Percentiles rank a stretch among this genome's conserved stretches.
Evolutionary conservation across 1,284 basidiomycete genomes (phyloP).

Genomic region (Sporisorium reilianum): DNA sequence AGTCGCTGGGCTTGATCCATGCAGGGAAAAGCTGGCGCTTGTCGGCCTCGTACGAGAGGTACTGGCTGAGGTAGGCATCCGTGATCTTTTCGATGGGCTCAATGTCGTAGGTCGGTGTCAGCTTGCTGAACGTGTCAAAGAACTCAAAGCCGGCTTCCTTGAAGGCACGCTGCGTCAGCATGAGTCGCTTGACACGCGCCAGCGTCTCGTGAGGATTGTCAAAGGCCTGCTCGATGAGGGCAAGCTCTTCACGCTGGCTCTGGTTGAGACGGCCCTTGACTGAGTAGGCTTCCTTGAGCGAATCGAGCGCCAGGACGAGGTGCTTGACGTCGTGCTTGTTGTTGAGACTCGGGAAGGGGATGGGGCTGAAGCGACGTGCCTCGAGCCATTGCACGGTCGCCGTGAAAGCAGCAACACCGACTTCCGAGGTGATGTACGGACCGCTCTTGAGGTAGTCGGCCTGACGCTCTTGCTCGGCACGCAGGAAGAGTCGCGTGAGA

Average conservation of each 20-base stretch:
- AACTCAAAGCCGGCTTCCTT: constrained; percentile 69
- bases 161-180: constrained; percentile 69
- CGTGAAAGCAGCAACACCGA: constrained; percentile 68
- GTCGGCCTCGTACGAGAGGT: constrained; percentile 68
- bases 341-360: constrained; percentile 69
- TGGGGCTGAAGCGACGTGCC: constrained; percentile 67
- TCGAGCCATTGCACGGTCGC: constrained; percentile 69
- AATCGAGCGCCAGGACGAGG: constrained; percentile 66
- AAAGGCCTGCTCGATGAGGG: constrained; percentile 69
- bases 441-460: constrained; percentile 68
- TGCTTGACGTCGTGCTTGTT: constrained; percentile 69
- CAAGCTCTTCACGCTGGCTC: constrained; percentile 68
- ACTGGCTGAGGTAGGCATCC: constrained; percentile 69
- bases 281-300: constrained; percentile 68
- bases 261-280: constrained; percentile 69
- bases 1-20: constrained; percentile 69
- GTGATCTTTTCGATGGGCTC: constrained; percentile 70
- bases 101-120: constrained; percentile 68
- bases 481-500: constrained; percentile 77
- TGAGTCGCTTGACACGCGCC: constrained; percentile 68
- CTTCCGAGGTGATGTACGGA: constrained; percentile 68
- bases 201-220: constrained; percentile 69
- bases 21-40: constrained; percentile 69
- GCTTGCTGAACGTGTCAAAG: constrained; percentile 68
- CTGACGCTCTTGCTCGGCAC: constrained; percentile 69